Base-by-base conservation (phyloP, 2,329 filamentous ascomycete species). In the Xylaria polymorpha region DNA sequence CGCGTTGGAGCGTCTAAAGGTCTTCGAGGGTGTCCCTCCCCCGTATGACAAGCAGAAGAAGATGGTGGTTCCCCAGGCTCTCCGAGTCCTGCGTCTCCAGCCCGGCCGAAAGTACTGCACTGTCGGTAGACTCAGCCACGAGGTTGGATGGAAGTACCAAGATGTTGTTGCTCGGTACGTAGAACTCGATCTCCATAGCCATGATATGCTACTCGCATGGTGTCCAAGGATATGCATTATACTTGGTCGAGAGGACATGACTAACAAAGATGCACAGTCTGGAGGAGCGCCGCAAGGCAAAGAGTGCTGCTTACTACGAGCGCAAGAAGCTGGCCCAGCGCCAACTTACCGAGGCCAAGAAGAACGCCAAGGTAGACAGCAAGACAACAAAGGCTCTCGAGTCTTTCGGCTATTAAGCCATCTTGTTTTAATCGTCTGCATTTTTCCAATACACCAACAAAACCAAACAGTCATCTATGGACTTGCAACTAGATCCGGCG, bases 121-220 rank as follows among this genome's bases (percentile, higher is more conserved):
- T 76, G 95, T 99, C 79, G 96, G 96, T 79, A 91, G 96, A 86
- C 88, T 99, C 82, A 96, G 93, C 85, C 94, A 98, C 86, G 96
- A 99, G 89, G 96, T 98, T 82, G 96, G 96, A 87, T 99, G 96
- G 96, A 99, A 99, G 89, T 98, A 99, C 92, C 93, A 98, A 90
- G 95, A 98, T 83, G 94, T 99, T 82, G 96, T 99, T 87, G 92
- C 91, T 81, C 94, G 93, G 94, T 98, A 87, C 81, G 94, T 92
- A 20, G 18, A 51, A 43, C 14, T 55, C 43, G 35, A 66, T 22
- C 32, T 35, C 46, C 25, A 29, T 10, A 3, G 15, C 22, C 35
- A 10, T 29, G 6, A 35, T 43, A 20, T n/a, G 25, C 35, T 22
- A 20, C 20, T 44, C 12, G 53, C 51, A 18, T 39, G 29, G 6